A percentile compares a stretch with the other conserved stretches of the same genome.
phyloP scores from a whole-genome alignment of 345 rosid species.

The Citrus medica region DNA sequence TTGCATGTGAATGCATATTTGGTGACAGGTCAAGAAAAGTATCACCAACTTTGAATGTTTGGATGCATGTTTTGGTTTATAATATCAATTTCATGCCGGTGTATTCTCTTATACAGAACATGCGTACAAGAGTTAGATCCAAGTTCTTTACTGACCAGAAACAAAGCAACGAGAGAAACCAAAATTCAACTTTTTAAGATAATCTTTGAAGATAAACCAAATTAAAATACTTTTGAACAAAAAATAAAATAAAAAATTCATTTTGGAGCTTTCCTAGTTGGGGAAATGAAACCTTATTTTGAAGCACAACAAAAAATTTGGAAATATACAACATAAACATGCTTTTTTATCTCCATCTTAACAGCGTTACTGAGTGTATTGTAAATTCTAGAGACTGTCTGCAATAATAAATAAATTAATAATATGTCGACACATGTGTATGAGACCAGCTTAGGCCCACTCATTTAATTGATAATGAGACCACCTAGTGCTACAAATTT shows the following conservation, averaged over 20 bases:
- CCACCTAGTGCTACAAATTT: neutral
- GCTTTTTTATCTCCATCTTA: neutral
- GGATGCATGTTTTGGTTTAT: neutral
- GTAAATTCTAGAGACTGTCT: neutral
- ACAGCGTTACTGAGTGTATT: neutral
- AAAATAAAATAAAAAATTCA: neutral
- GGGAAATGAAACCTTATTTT: neutral
- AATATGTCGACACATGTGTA: no score
- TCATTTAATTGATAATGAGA: neutral
- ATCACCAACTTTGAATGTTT: neutral
- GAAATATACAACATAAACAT: neutral
- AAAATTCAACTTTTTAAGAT: neutral
- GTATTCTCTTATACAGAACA: no score
- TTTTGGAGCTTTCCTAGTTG: neutral
- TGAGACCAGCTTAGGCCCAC: neutral
- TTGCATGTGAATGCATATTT: slow-evolving; percentile 5
- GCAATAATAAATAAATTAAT: neutral
- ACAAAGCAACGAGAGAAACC: neutral
- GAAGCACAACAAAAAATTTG: neutral
- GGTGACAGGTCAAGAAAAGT: slow-evolving; percentile 2
- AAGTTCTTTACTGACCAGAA: neutral
- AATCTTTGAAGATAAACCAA: neutral
- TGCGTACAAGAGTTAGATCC: neutral
- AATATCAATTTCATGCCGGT: neutral
- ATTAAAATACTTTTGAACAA: neutral